Conservation (phyloP, 192 early-diverging fungal species). For the Powellomyces hirtus region DNA sequence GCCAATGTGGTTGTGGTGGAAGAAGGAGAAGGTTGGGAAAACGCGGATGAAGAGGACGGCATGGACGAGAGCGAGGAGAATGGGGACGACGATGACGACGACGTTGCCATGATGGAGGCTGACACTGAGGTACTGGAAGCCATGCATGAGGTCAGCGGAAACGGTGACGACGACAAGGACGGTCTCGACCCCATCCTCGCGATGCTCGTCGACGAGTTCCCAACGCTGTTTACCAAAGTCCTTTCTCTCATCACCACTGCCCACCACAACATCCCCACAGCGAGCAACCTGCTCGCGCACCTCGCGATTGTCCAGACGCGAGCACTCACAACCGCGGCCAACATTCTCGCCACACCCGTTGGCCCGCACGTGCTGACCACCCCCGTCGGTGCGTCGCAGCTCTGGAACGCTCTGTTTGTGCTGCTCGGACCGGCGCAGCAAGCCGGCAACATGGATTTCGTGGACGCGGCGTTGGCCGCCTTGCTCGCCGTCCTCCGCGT, state of each 20-base stretch:
- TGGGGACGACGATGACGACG: conserved; percentile 29
- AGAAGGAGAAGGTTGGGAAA: conserved; percentile 44
- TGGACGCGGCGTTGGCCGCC: neutral
- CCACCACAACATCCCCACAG: neutral
- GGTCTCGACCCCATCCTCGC: neutral
- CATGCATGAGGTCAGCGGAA: conserved; percentile 3
- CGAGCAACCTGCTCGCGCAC: neutral
- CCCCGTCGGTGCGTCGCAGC: neutral
- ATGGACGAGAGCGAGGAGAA: conserved; percentile 39
- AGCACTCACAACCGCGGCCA: neutral
- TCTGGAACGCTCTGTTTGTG: conserved; percentile 11
- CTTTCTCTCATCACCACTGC: neutral
- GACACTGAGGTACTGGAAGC: conserved; percentile 37
- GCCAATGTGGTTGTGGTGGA: conserved; percentile 76
- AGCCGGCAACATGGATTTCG: neutral
- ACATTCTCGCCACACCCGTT: neutral
- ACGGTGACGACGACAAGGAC: neutral
- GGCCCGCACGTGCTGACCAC: neutral
- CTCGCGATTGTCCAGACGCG: conserved; percentile 11
- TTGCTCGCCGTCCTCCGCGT: neutral
- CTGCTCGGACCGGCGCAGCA: neutral
- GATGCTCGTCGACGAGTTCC: neutral
- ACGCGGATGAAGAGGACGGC: conserved; percentile 40
- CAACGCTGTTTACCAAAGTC: neutral
- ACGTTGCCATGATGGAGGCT: conserved; percentile 40